phyloP scores from a whole-genome alignment of 2,329 filamentous ascomycete species.

The Alternaria brassicae region DNA sequence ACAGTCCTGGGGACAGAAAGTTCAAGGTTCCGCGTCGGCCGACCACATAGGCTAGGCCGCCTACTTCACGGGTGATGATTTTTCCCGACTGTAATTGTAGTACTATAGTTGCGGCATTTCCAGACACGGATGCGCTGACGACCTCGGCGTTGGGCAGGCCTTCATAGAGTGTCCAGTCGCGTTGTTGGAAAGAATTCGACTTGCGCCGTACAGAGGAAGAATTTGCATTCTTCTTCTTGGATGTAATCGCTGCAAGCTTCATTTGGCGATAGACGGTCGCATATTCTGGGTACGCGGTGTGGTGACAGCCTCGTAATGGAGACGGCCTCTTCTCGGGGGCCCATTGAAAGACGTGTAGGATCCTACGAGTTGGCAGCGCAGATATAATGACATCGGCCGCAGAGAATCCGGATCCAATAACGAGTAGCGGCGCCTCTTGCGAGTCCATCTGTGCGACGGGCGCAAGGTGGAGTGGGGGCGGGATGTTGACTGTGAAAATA shows the following conservation, averaged over 20 bases:
- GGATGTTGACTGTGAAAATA: slow-evolving; percentile 63
- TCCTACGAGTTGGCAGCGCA: slow-evolving; percentile 56
- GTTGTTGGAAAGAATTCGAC: slow-evolving; percentile 53
- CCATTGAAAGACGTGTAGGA: slow-evolving; percentile 69
- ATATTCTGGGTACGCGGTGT: slow-evolving; percentile 68
- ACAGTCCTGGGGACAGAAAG: slow-evolving; percentile 59
- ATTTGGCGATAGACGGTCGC: slow-evolving; percentile 66
- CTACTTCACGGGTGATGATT: slow-evolving; percentile 55
- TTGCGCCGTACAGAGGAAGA: slow-evolving; percentile 43
- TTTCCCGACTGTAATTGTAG: slow-evolving; percentile 55
- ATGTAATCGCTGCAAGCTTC: slow-evolving; percentile 58
- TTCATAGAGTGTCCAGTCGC: slow-evolving; percentile 63
- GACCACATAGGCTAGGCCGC: slow-evolving; percentile 62
- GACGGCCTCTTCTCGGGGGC: slow-evolving; percentile 62
- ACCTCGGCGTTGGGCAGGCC: slow-evolving; percentile 63
- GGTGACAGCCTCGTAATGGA: slow-evolving; percentile 65
- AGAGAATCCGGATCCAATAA: slow-evolving; percentile 68
- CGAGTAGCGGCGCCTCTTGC: slow-evolving; percentile 55
- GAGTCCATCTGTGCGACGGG: slow-evolving; percentile 51
- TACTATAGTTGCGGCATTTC: slow-evolving; percentile 45
- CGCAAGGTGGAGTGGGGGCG: slow-evolving; percentile 58
- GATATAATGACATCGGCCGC: slow-evolving; percentile 68
- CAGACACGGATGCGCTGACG: slow-evolving; percentile 43
- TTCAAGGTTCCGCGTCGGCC: slow-evolving; percentile 63
- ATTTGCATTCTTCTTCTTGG: slow-evolving; percentile 25